Conservation (phyloP, 139 green algal genomes). For the Asterochloris erici region DNA sequence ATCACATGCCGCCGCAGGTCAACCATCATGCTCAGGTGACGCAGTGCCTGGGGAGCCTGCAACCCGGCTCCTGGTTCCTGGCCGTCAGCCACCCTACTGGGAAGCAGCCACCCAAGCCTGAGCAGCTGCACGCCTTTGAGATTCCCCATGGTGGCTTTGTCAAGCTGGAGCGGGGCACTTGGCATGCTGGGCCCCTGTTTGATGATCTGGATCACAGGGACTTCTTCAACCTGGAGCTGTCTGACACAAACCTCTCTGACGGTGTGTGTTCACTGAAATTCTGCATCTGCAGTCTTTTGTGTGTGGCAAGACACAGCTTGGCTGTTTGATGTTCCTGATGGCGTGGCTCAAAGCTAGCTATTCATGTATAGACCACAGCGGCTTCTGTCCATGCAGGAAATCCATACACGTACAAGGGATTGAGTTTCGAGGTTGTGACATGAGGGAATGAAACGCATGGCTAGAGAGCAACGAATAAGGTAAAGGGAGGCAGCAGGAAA, state of each 20-base stretch:
- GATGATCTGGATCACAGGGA: constrained; percentile 56
- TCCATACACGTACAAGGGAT: no score
- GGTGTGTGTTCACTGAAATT: no score
- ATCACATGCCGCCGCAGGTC: constrained; percentile 42
- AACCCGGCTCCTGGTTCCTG: constrained; percentile 71
- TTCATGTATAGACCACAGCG: no score
- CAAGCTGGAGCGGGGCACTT: constrained; percentile 67
- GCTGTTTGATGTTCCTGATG: no score
- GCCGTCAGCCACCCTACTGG: constrained; percentile 62
- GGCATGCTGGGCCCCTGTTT: constrained; percentile 77
- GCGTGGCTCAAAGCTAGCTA: no score
- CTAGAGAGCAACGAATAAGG: no score
- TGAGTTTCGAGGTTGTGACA: no score
- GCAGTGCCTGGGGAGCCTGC: constrained; percentile 63
- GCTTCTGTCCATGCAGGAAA: no score
- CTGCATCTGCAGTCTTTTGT: no score
- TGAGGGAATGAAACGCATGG: no score
- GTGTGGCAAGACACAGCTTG: no score
- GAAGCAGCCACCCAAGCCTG: not conserved
- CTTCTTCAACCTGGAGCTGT: constrained; percentile 96
- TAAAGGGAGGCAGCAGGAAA: no score
- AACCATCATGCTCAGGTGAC: constrained; percentile 85
- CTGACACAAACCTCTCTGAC: constrained; percentile 78
- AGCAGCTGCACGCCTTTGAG: constrained; percentile 47
- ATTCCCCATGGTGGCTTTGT: constrained; percentile 44